Evolutionary conservation across 345 rosid genomes (phyloP), one percentile per base, ranked within the genome.

Genomic region (Raphanus sativus): DNA sequence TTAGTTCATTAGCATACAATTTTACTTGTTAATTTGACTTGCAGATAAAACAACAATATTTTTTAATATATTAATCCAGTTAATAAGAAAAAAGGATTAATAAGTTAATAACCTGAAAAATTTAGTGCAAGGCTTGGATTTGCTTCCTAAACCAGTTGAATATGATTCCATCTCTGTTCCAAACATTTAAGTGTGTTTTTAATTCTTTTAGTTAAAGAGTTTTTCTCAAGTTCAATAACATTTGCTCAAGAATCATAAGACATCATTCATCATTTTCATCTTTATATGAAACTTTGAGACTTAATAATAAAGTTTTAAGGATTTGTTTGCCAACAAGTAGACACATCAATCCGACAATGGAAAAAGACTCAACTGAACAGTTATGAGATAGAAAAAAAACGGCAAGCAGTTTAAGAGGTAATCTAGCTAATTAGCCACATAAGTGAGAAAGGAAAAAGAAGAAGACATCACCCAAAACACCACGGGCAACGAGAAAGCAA

Each of bases 91-190:
- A 76, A 81, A 85, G 58, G 90, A 89, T 89, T 82, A 85, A 21
- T 10, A 40, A 12, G n/a, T 10, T 40, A 10, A 40, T 83, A 94
- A 94, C 99, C 99, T 94, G 98, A 86, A 94, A 92, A 89, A 94
- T 81, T 94, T 94, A 83, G 97, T 92, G 97, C 98, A 92, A 83
- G 98, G 99, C 99, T 94, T 94, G 89, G 89, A 92, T 90, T 94
- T 94, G 99, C 98, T 94, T 90, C 98, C 99, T 94, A 92, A 90
- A 92, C 90, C 97, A 84, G 89, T 84, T 85, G 92, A 86, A 81
- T 88, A 85, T 73, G 90, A 84, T 82, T 94, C 95, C 90, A 73
- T 74, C 87, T 92, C 98, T 92, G 97, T 90, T 85, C 62, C 91
- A 88, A 82, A 89, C 81, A 91, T n/a, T 91, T 92, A 84, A 86